Evolutionary conservation across 2,329 filamentous ascomycete species (phyloP), one percentile per base, ranked within the genome.

Genomic region (Didymella keratinophila): DNA sequence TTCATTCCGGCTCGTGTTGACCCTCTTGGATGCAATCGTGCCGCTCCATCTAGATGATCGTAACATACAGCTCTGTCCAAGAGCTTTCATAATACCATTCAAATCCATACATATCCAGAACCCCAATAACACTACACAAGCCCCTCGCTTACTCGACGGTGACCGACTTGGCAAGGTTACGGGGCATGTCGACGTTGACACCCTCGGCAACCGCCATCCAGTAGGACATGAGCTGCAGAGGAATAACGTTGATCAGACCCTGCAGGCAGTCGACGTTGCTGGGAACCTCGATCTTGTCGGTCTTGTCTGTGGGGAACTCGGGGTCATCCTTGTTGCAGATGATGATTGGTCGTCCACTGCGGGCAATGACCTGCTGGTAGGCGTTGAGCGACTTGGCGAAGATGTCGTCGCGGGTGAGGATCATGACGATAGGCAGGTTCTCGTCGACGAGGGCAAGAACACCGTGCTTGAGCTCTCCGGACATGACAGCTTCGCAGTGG

Each of bases 401-500:
- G 75, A 99, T 89, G 71, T 93, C 86, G 77, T 99, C 95, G 61
- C 95, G 91, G 53, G 95, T 99, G 62, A 99, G 85, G 75, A 99
- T 98, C 95, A 99, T 99, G 80, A 99, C 97, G 78, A 99, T 99
- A 63, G 95, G 95, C 36, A 99, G 87, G 81, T 97, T 94, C 86
- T 99, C 95, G 73, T 99, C 95, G 60, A 99, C 95, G 63, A 99
- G 86, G 52, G 95, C 95, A 76, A 99, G 84, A 51, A 99, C 95
- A 84, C 95, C 95, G 80, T 99, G 95, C 87, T 99, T 99, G 72
- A 99, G 87, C 83, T 99, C 95, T 80, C 95, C 95, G 65, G 95
- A 98, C 95, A 99, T 99, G 84, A 99, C 95, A 71, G 95, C 95
- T 83, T 99, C 95, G 80, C 95, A 99, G 81, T 99, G 95, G 60